Evolutionary conservation across 1,139 yeast species (phyloP).

Genomic region (Hyphopichia fennica): DNA sequence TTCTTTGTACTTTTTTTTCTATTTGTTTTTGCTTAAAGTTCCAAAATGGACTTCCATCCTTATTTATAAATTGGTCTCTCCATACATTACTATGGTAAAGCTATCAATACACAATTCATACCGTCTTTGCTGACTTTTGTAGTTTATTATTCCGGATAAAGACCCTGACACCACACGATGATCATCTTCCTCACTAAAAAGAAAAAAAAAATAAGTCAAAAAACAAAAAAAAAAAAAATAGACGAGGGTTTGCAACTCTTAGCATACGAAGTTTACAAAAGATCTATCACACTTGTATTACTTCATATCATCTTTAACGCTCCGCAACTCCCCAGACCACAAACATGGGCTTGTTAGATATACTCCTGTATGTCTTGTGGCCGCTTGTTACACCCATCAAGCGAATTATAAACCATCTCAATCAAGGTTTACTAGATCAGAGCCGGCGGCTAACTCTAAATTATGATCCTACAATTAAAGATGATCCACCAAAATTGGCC

Average conservation of each 20-base stretch:
- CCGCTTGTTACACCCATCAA: not conserved
- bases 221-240: too few relatives aligned
- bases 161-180: not conserved
- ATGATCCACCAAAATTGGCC: not conserved
- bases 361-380: not conserved
- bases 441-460: not conserved
- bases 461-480: not conserved
- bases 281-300: not conserved
- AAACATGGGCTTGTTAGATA: not conserved
- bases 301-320: not conserved
- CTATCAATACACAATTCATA: not conserved
- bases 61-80: too few relatives aligned
- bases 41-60: not conserved
- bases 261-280: too few relatives aligned
- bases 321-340: not conserved
- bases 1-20: not conserved
- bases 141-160: too few relatives aligned
- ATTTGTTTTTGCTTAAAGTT: not conserved
- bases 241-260: too few relatives aligned
- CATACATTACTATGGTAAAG: not conserved
- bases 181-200: too few relatives aligned
- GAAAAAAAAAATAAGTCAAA: too few relatives aligned
- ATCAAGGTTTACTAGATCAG: not conserved
- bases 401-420: not conserved
- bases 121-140: too few relatives aligned